Conservation (phyloP, 1,139 yeast genomes). For the Blastobotrys aristatus region DNA sequence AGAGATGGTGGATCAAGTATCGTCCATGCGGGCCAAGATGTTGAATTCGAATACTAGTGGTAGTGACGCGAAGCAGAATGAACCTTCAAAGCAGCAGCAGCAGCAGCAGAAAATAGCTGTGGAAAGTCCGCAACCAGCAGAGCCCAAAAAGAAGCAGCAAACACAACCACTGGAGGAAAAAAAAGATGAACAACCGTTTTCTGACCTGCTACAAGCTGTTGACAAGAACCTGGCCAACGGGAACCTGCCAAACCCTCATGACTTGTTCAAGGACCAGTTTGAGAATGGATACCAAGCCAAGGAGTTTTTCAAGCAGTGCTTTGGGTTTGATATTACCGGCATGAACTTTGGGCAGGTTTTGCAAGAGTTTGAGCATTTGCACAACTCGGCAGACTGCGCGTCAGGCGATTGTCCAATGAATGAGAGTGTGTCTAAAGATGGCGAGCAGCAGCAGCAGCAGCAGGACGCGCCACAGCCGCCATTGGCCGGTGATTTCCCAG, state of each 20-base stretch:
- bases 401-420: conserved; percentile 1
- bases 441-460: neutral
- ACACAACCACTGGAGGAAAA: neutral
- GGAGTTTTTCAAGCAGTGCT: conserved; percentile 14
- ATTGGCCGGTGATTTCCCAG: neutral
- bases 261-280: conserved; percentile 5
- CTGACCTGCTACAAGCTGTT: neutral
- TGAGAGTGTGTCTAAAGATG: too few species aligned
- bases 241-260: neutral
- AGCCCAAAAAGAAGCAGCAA: neutral
- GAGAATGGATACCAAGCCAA: conserved; percentile 8
- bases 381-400: conserved; percentile 12
- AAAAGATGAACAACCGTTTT: neutral
- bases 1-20: neutral
- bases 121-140: neutral
- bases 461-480: neutral
- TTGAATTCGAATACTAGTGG: neutral
- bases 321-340: conserved; percentile 21
- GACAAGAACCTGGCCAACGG: neutral
- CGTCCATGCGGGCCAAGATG: neutral
- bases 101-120: neutral
- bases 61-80: too few species aligned
- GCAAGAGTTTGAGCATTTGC: conserved; percentile 3
- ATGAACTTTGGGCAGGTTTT: conserved; percentile 14
- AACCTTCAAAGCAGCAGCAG: neutral